Evolutionary conservation across 2,329 filamentous ascomycete species (phyloP), one percentile per base, ranked within the genome.

Genomic region (Neofusicoccum cordaticola): DNA sequence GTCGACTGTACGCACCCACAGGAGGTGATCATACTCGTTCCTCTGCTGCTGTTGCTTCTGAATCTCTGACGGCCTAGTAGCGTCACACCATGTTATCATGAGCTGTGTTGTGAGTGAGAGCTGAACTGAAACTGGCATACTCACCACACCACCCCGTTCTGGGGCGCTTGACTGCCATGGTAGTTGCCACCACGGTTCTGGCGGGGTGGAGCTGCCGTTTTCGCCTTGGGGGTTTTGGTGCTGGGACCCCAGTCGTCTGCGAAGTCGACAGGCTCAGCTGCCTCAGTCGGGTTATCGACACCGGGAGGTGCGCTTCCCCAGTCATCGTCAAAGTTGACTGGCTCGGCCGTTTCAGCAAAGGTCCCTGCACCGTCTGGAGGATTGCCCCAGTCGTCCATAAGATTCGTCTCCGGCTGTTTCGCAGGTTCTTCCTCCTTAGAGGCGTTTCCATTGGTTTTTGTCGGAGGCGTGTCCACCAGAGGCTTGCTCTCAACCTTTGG

Each of bases 211-310:
- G 22, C 19, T 15, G 39, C 8, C 17, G 12, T 12, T 39, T 11
- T 27, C 1, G 35, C 6, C 6, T 44, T 57, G 39, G 15, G 17
- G 11, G 45, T 2, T 27, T 34, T 42, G 4, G 17, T 34, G 58
- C 60, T 63, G 6, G 47, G 48, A 3, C 47, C 60, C 60, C 60
- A 62, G 45, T 62, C 60, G 3, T 53, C 47, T 1, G 48, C 48
- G 15, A 63, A 63, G 22, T 53, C 37, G n/a, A 35, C 47, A 1
- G 47, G 48, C 47, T 41, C 60, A 11, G 37, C 37, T 3, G 60
- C 47, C 39, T 44, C 53, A 3, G 53, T 9, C 7, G 41, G 41
- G 13, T 37, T 57, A 15, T 34, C 60, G 0, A 34, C 48, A 15
- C 50, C 60, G 4, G 45, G 44, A 1, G 47, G 39, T 7, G 60